These are phyloP conservation scores for Rhodotorula taiwanensis DNA, from an alignment of 768 basidiomycete species.

Conservation along the genomic window DNA sequence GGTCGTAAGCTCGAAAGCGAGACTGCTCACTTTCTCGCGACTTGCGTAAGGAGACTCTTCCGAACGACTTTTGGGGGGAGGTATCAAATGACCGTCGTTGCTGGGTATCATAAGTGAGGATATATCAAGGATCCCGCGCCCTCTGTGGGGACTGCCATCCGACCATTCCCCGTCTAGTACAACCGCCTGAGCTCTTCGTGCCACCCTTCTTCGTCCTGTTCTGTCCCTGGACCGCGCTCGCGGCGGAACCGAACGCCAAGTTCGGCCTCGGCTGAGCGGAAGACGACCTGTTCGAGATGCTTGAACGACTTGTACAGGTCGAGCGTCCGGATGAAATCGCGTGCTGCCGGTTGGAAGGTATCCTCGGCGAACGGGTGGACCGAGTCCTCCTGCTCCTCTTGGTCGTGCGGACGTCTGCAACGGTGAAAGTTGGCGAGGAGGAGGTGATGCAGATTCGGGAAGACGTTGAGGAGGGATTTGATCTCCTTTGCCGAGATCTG, in stretches of 20 bases:
- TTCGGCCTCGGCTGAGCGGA: slow-evolving; percentile 17
- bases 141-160: too few species aligned
- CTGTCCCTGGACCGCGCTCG: too few species aligned
- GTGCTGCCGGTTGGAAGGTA: slow-evolving; percentile 23
- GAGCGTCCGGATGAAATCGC: slow-evolving; percentile 10
- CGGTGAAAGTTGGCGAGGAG: slow-evolving; percentile 24
- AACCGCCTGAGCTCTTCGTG: slow-evolving; percentile 20
- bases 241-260: slow-evolving; percentile 17
- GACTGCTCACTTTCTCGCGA: too few species aligned
- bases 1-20: too few species aligned
- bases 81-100: too few species aligned
- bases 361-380: slow-evolving; percentile 11
- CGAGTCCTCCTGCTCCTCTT: neutral
- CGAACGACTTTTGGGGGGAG: too few species aligned
- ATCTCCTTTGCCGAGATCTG: slow-evolving; percentile 18
- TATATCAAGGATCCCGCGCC: too few species aligned
- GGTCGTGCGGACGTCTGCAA: neutral
- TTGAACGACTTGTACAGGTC: slow-evolving; percentile 8
- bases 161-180: too few species aligned
- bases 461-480: slow-evolving; percentile 6
- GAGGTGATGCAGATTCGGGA: slow-evolving; percentile 15
- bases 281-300: slow-evolving; percentile 23
- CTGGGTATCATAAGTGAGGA: too few species aligned
- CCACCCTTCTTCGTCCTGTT: neutral
- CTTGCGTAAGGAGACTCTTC: too few species aligned